phyloP scores from a whole-genome alignment of 495 filamentous ascomycete species.

The Penicillium subrubescens region DNA sequence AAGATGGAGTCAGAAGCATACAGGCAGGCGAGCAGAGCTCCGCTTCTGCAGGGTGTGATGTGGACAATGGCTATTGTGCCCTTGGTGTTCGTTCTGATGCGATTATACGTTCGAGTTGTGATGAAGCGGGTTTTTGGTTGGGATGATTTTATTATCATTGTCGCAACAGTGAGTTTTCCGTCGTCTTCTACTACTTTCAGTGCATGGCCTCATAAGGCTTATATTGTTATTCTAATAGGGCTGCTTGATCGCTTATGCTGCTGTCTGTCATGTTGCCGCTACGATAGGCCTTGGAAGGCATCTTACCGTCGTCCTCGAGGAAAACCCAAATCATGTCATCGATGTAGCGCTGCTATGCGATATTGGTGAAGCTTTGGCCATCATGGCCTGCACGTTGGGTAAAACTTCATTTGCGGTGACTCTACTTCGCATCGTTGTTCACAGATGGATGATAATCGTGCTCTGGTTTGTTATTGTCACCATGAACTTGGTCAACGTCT shows the following conservation, averaged over 20 bases:
- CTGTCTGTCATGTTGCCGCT: slow-evolving; percentile 27
- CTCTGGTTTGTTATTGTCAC: slow-evolving; percentile 28
- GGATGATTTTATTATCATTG: slow-evolving; percentile 30
- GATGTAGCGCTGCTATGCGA: slow-evolving; percentile 24
- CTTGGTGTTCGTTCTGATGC: slow-evolving; percentile 22
- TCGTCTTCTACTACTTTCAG: not conserved
- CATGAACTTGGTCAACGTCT: slow-evolving; percentile 24
- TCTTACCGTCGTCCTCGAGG: slow-evolving; percentile 16
- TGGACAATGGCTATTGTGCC: slow-evolving; percentile 30
- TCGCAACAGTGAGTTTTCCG: slow-evolving; percentile 23
- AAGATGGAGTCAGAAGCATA: slow-evolving; percentile 8
- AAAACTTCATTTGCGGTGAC: slow-evolving; percentile 28
- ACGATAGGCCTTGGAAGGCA: slow-evolving; percentile 23
- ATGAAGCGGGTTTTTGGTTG: slow-evolving; percentile 31
- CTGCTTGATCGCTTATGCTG: slow-evolving; percentile 27
- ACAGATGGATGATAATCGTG: slow-evolving; percentile 20
- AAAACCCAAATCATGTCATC: slow-evolving; percentile 22
- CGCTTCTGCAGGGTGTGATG: slow-evolving; percentile 29
- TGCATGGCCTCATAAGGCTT: not conserved
- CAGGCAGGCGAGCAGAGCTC: slow-evolving; percentile 13
- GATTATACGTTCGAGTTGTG: slow-evolving; percentile 26
- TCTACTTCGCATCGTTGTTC: slow-evolving; percentile 23
- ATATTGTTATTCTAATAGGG: slow-evolving; percentile 5
- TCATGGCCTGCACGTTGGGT: slow-evolving; percentile 26
- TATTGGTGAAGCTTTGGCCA: slow-evolving; percentile 24